Conservation (phyloP, 371 early-diverging fungal genomes). For the Dentiscutata heterogama region DNA sequence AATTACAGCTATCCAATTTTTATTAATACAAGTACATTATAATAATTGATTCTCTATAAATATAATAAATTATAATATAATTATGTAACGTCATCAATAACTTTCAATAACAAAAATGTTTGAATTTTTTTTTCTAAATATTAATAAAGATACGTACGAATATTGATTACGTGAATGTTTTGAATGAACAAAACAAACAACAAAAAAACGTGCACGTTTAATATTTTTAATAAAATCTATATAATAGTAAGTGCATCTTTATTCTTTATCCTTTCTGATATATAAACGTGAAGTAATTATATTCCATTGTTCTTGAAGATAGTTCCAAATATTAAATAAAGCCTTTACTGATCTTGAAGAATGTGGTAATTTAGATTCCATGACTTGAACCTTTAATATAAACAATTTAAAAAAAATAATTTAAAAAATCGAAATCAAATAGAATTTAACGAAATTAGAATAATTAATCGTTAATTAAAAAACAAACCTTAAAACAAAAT, state of each 20-base stretch:
- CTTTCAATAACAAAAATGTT: too few relatives aligned
- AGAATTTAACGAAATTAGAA: not conserved
- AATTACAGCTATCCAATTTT: too few relatives aligned
- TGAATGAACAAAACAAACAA: too few relatives aligned
- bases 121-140: too few relatives aligned
- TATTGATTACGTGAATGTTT: too few relatives aligned
- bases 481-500: constrained; percentile 42
- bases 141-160: too few relatives aligned
- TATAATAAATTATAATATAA: too few relatives aligned
- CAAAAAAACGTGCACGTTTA: too few relatives aligned
- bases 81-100: too few relatives aligned
- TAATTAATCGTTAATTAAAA: not conserved
- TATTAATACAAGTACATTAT: too few relatives aligned
- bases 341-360: constrained; percentile 13
- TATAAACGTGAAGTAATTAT: not conserved
- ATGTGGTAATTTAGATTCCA: constrained; percentile 43
- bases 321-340: constrained; percentile 26
- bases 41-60: too few relatives aligned
- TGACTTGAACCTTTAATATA: constrained; percentile 29
- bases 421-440: not conserved
- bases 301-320: constrained; percentile 34
- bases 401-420: not conserved
- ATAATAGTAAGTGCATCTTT: not conserved
- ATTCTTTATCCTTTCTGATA: not conserved
- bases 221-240: too few relatives aligned